These are phyloP conservation scores for Sicyos baderoa DNA, from an alignment of 306 rosid species.

Conservation along the genomic window DNA sequence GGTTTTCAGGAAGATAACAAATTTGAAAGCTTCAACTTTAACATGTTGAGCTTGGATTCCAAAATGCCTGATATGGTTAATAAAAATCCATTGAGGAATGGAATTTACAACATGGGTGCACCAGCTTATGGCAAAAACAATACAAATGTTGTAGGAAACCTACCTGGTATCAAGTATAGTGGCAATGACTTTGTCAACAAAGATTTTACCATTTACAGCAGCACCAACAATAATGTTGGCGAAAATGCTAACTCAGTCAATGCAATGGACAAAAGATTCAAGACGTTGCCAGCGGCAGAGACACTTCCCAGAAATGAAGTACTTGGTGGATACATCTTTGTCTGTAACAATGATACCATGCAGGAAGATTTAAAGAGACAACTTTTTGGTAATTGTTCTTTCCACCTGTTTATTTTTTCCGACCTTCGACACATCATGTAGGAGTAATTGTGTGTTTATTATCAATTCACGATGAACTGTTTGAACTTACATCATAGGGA, in stretches of 20 bases:
- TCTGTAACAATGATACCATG: slow-evolving; percentile 96
- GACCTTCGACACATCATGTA: neutral
- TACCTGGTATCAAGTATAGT: slow-evolving; percentile 49
- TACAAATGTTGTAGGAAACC: slow-evolving; percentile 42
- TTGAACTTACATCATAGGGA: neutral
- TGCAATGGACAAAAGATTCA: slow-evolving; percentile 82
- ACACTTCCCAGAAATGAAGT: slow-evolving; percentile 96
- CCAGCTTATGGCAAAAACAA: slow-evolving; percentile 63
- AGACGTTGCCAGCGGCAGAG: slow-evolving; percentile 96
- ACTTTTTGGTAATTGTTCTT: slow-evolving; percentile 59
- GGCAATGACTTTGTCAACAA: slow-evolving; percentile 55
- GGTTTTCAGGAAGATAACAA: slow-evolving; percentile 91
- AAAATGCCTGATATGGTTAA: slow-evolving; percentile 47
- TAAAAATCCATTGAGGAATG: slow-evolving; percentile 58
- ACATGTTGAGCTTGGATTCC: slow-evolving; percentile 66
- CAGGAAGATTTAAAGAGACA: slow-evolving; percentile 96
- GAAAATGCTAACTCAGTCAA: slow-evolving; percentile 35
- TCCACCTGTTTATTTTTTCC: slow-evolving; percentile 6
- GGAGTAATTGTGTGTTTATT: neutral
- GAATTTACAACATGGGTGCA: slow-evolving; percentile 55
- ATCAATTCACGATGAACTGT: neutral
- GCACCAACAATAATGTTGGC: slow-evolving; percentile 30
- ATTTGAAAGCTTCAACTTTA: slow-evolving; percentile 66
- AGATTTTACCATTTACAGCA: slow-evolving; percentile 40
- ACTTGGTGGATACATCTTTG: slow-evolving; percentile 98